Evolutionary conservation across 306 rosid genomes (phyloP), one percentile per base, ranked within the genome.

Genomic region (Crataegus laevigata): DNA sequence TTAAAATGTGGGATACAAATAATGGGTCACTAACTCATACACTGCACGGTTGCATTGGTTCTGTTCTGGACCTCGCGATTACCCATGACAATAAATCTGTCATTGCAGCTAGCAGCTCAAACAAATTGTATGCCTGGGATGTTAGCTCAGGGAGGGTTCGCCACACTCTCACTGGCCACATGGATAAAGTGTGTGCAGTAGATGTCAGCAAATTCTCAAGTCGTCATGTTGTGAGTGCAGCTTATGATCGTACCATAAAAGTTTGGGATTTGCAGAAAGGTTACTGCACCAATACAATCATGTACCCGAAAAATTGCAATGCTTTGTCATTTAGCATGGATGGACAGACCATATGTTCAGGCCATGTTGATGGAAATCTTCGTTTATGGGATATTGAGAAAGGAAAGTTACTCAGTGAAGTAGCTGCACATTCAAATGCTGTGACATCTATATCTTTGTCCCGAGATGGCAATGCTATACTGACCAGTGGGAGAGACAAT

Each of bases 31-130:
- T 89, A 69, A 79, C 73, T 71, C 84, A 85, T 47, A 92, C 81
- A 62, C 93, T 94, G 34, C 43, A 80, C 34, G 99, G 99, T 42
- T 92, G 96, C 89, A 90, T 94, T 82, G 98, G 99, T 75, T 90
- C 99, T 17, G 96, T 94, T 43, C 89, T 94, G 61, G 99, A 92
- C 82, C 96, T 94, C 74, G 64, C 92, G 43, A 78, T 90, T 71
- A 92, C 98, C 73, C 96, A 92, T 58, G 98, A 94, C 74, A 94
- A 92, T 71, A 89, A 81, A 78, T 90, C 96, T 63, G 82, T 94
- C 74, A 89, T 94, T 78, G 99, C 99, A 19, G 99, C 99, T 7
- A 92, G 99, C 93, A 92, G 99, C 81, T 96, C 99, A 47, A 90
- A 96, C 87, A 96, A 92, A 83, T 84, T 96, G 72, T 90, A 68